Evolutionary conservation across 1,284 basidiomycete species (phyloP), one percentile per base, ranked within the genome.

Genomic region (Peniophora sp.): DNA sequence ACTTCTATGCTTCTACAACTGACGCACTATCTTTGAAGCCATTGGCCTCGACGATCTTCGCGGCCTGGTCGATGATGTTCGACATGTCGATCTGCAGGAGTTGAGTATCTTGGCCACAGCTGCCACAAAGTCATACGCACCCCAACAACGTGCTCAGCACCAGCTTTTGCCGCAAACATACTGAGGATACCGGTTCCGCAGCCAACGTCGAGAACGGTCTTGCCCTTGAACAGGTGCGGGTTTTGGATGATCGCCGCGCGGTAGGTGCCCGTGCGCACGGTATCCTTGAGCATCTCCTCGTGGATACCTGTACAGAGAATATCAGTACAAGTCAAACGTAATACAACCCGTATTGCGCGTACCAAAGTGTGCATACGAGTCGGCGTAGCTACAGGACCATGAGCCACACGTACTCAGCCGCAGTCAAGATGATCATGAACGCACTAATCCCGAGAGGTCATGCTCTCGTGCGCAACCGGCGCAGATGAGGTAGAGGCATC

Each of bases 261-360:
- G 80, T 99, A 99, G 45, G 92, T 92, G 36, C 92, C 83, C 41
- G 97, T 99, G 57, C 97, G 89, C 57, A 99, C 94, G 50, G 79
- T 74, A 71, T 99, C 97, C 73, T 99, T 99, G 67, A 99, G 74
- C 97, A 99, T 99, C 74, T 99, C 97, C 73, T 97, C 95, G 69
- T 97, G 94, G 62, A 97, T 97, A 56, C 91, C 92, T 92, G 27
- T 15, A 35, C 20, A 24, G 22, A 22, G 11, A 11, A 14, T 24
- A 15, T 15, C 6, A n/a, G 23, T 15, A 35, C 12, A 32, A 10
- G 15, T 8, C 11, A 5, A 23, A 14, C 44, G 23, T 10, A 18
- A n/a, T 11, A 23, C 20, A n/a, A 20, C 14, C 22, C 24, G 50
- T 36, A 34, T 5, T 43, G 1, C 51, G 65, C 81, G 56, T 64